phyloP scores from a whole-genome alignment of 805 yeast species.

The Scheffersomyces spartinae region DNA sequence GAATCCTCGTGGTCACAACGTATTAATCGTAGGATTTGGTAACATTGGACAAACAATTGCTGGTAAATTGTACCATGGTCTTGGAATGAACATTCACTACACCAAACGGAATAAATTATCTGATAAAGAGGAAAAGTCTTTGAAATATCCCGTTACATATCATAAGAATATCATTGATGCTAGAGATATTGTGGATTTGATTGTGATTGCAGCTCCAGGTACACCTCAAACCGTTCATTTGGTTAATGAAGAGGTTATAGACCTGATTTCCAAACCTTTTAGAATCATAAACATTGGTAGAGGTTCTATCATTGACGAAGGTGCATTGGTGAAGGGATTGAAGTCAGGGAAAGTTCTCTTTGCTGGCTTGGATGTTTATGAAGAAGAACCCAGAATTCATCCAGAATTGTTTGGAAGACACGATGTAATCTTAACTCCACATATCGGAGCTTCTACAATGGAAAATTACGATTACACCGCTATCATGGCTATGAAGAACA shows the following conservation, averaged over 20 bases:
- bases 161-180: conserved; percentile 15
- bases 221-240: conserved; percentile 45
- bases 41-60: conserved; percentile 61
- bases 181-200: conserved; percentile 33
- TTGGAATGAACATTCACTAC: conserved; percentile 59
- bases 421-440: conserved; percentile 62
- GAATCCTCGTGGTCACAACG: conserved; percentile 47
- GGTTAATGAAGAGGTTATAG: conserved; percentile 37
- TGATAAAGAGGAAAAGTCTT: conserved; percentile 12
- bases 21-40: conserved; percentile 65
- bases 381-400: conserved; percentile 48
- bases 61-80: conserved; percentile 34
- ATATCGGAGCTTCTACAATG: conserved; percentile 56
- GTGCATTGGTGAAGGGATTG: conserved; percentile 51
- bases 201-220: conserved; percentile 60
- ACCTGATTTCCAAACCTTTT: conserved; percentile 38
- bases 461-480: conserved; percentile 46
- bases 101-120: conserved; percentile 40
- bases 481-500: conserved; percentile 41
- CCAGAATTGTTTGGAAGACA: conserved; percentile 39
- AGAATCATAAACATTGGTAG: conserved; percentile 68
- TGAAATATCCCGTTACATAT: conserved; percentile 19
- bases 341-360: conserved; percentile 47
- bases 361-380: conserved; percentile 67
- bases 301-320: conserved; percentile 57